Percentiles rank a stretch among this genome's conserved stretches.
These are phyloP conservation scores for Vigna nakashimae DNA, from an alignment of 306 rosid genomes.

Conservation along the genomic window DNA sequence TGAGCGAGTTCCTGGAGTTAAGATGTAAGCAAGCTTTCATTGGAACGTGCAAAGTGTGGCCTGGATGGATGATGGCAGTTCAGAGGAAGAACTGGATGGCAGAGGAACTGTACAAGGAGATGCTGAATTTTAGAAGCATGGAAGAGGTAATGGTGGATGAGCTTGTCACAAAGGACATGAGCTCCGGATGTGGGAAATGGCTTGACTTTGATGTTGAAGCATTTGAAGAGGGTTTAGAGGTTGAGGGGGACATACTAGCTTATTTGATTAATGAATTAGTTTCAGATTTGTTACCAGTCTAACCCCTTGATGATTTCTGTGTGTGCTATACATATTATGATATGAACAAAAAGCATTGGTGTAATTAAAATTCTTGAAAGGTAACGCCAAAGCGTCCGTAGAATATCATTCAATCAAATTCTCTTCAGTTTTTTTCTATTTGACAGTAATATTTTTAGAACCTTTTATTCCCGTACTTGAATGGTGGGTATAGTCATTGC, in stretches of 20 bases:
- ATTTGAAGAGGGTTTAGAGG: conserved; percentile 67
- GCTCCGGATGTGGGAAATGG: conserved; percentile 79
- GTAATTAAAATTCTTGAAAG: conserved; percentile 32
- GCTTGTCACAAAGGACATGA: conserved; percentile 81
- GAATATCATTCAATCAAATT: conserved; percentile 13
- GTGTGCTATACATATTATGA: conserved; percentile 20
- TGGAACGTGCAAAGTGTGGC: conserved; percentile 65
- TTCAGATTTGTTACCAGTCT: conserved; percentile 59
- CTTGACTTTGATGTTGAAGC: conserved; percentile 68
- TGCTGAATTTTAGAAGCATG: conserved; percentile 61
- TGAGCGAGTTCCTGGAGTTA: conserved; percentile 62
- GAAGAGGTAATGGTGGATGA: conserved; percentile 78
- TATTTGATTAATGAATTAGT: conserved; percentile 70
- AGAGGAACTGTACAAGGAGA: conserved; percentile 69
- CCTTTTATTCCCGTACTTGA: neutral
- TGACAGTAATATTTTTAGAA: conserved; percentile 3
- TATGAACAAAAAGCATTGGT: conserved; percentile 36
- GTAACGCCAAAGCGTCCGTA: neutral
- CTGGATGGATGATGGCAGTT: conserved; percentile 50
- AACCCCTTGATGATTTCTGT: conserved; percentile 37
- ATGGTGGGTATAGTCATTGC: conserved; percentile 1
- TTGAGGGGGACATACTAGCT: conserved; percentile 61
- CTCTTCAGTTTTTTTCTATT: conserved; percentile 15
- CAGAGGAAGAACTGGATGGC: conserved; percentile 59
- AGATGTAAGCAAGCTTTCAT: conserved; percentile 52